Conservation (phyloP, 768 basidiomycete genomes). For the Gloeostereum incarnatum region DNA sequence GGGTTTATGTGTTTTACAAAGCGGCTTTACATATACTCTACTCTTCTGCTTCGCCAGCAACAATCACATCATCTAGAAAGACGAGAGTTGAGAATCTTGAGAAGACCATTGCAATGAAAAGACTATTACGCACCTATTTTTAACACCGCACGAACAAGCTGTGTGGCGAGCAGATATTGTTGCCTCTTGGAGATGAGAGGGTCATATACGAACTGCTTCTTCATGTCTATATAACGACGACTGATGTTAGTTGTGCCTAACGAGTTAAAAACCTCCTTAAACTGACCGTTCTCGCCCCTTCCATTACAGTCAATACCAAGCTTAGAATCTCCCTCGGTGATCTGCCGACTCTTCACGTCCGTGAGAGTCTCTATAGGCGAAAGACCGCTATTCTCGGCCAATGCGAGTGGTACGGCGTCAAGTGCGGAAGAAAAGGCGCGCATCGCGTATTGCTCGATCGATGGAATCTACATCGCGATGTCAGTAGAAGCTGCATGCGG, state of each 20-base stretch:
- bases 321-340: conserved; percentile 73
- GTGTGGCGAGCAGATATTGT: conserved; percentile 91
- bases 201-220: conserved; percentile 93
- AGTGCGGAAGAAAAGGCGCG: conserved; percentile 95
- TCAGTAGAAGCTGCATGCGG: conserved; percentile 1
- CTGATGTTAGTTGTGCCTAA: background rate
- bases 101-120: conserved; percentile 6
- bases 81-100: background rate
- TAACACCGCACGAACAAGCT: conserved; percentile 80
- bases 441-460: conserved; percentile 99
- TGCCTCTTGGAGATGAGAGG: conserved; percentile 96
- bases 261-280: background rate
- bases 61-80: conserved; percentile 66
- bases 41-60: conserved; percentile 61
- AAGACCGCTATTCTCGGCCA: conserved; percentile 96
- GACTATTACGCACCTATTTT: conserved; percentile 86
- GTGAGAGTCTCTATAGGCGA: conserved; percentile 97
- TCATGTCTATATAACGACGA: conserved; percentile 67
- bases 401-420: conserved; percentile 89
- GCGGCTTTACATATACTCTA: too few relatives aligned
- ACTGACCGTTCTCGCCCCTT: conserved; percentile 75
- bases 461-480: conserved; percentile 57
- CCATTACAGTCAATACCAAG: conserved; percentile 93
- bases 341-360: conserved; percentile 89
- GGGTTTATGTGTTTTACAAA: too few relatives aligned